A percentile compares a stretch with the other conserved stretches of the same genome.
Conservation (phyloP, 805 yeast species). For the Maudiozyma pseudohumilis region DNA sequence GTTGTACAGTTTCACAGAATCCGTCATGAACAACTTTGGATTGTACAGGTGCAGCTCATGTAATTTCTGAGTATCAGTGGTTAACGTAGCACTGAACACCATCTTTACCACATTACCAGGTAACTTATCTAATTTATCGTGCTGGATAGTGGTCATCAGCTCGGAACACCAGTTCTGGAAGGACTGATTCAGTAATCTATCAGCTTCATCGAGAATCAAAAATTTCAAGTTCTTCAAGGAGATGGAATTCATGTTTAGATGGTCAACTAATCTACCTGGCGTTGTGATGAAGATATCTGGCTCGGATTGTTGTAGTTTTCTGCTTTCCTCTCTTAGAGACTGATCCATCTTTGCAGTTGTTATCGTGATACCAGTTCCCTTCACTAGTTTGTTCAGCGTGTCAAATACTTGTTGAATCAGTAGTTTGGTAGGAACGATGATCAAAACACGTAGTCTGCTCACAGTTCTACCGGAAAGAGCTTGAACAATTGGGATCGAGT, state of each 20-base stretch:
- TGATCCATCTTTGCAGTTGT: conserved; percentile 52
- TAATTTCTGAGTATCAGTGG: conserved; percentile 84
- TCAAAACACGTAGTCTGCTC: conserved; percentile 63
- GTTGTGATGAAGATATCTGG: conserved; percentile 67
- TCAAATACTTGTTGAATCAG: conserved; percentile 71
- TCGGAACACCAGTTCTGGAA: conserved; percentile 85
- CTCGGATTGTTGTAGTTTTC: conserved; percentile 34
- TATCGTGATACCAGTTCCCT: conserved; percentile 49
- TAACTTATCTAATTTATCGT: conserved; percentile 25
- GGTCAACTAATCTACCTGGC: conserved; percentile 80
- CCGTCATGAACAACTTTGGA: conserved; percentile 62
- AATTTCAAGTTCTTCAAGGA: conserved; percentile 45
- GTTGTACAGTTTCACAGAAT: conserved; percentile 55
- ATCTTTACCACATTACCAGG: conserved; percentile 46
- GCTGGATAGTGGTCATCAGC: conserved; percentile 34
- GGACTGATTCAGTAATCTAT: conserved; percentile 70
- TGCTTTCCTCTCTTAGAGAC: conserved; percentile 53
- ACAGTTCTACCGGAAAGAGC: conserved; percentile 52
- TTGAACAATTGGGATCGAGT: conserved; percentile 74
- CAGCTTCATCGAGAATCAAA: conserved; percentile 75
- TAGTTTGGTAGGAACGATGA: conserved; percentile 86
- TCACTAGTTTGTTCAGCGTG: conserved; percentile 48
- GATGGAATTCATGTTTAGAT: conserved; percentile 36
- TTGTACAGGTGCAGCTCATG: conserved; percentile 55
- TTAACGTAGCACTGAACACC: conserved; percentile 85